These are phyloP conservation scores for Blastobotrys capitulatus DNA, from an alignment of 1,139 yeast genomes.

Conservation along the genomic window DNA sequence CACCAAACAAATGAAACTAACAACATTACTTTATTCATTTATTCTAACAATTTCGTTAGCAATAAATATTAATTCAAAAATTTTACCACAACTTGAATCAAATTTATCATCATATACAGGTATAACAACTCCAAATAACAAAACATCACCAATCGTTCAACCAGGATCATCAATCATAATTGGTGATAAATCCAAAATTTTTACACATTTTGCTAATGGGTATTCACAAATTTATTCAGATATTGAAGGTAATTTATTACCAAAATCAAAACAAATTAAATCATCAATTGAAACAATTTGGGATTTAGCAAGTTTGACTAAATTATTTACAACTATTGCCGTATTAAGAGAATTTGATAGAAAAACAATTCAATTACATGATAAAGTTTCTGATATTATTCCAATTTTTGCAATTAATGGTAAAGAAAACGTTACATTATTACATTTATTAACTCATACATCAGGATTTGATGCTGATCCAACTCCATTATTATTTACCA, in stretches of 20 bases:
- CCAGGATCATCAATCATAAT: constrained; percentile 15
- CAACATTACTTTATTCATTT: no score
- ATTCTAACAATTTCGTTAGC: no score
- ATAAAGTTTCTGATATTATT: constrained; percentile 12
- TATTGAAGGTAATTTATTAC: constrained; percentile 11
- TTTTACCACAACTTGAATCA: constrained; percentile 9
- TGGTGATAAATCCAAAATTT: constrained; percentile 13
- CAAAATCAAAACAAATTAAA: constrained; percentile 7
- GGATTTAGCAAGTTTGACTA: constrained; percentile 17
- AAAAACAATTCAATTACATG: constrained; percentile 11
- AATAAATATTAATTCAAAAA: no score
- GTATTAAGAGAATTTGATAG: constrained; percentile 14
- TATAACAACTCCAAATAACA: constrained; percentile 1
- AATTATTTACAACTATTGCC: constrained; percentile 19
- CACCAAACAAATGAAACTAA: no score
- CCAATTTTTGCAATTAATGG: constrained; percentile 14
- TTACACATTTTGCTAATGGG: constrained; percentile 14
- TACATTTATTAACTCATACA: constrained; percentile 20
- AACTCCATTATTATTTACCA: constrained; percentile 11
- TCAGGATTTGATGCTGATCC: constrained; percentile 20
- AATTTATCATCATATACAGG: constrained; percentile 11
- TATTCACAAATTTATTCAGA: constrained; percentile 13
- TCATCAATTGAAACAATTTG: constrained; percentile 12
- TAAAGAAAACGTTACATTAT: constrained; percentile 14
- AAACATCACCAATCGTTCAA: background rate